Evolutionary conservation across 352 stramenopile species (phyloP).

Genomic region (Blastocystis sp.): DNA sequence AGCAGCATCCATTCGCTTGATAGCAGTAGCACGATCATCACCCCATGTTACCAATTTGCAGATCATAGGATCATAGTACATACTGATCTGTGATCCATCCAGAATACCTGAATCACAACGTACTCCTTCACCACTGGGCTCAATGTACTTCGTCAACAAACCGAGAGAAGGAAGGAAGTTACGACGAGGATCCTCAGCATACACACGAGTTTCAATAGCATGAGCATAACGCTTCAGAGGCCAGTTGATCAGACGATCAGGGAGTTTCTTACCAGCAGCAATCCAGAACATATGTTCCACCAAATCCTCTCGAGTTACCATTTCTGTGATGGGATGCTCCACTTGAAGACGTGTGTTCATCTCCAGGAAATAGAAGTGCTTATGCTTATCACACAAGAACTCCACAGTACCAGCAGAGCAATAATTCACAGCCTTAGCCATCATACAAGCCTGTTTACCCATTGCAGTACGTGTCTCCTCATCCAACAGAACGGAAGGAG

Average conservation of each 20-base stretch:
- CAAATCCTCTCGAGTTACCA: constrained; percentile 83
- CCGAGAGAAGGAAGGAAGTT: constrained; percentile 87
- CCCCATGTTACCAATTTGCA: constrained; percentile 84
- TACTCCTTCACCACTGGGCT: constrained; percentile 73
- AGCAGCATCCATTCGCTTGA: constrained; percentile 77
- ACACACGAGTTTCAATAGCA: constrained; percentile 86
- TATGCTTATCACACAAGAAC: constrained; percentile 86
- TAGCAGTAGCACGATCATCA: constrained; percentile 73
- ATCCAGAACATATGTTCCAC: constrained; percentile 90
- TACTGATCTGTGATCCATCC: constrained; percentile 82
- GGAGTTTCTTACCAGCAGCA: constrained; percentile 79
- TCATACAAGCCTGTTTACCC: constrained; percentile 79
- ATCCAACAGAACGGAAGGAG: constrained; percentile 78
- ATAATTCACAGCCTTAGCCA: constrained; percentile 85
- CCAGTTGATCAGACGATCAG: constrained; percentile 72
- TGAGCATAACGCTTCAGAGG: constrained; percentile 66
- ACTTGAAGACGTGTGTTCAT: constrained; percentile 91
- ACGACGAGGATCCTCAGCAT: constrained; percentile 87
- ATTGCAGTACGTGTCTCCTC: constrained; percentile 78
- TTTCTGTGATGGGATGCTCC: constrained; percentile 90
- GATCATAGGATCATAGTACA: constrained; percentile 92
- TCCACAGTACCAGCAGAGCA: constrained; percentile 87
- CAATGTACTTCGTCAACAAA: constrained; percentile 81
- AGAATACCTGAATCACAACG: constrained; percentile 83
- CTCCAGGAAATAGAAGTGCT: constrained; percentile 96